phyloP scores from a whole-genome alignment of 2,329 filamentous ascomycete species.

The Emmonsiellopsis sp. region DNA sequence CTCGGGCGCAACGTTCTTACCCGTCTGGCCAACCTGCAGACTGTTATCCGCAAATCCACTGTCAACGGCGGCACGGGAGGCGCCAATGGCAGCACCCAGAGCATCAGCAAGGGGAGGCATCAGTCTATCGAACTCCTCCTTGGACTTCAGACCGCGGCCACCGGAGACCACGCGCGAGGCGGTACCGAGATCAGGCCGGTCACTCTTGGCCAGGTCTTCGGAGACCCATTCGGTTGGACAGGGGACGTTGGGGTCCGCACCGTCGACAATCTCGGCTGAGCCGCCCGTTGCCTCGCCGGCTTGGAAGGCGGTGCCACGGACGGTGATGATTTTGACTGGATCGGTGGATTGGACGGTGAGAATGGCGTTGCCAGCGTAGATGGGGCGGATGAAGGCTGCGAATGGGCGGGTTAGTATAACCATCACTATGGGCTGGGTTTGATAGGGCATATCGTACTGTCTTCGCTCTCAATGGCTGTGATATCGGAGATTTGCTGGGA shows the following conservation, averaged over 20 bases:
- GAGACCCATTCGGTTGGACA: conserved; percentile 79
- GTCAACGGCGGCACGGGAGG: conserved; percentile 89
- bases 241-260: conserved; percentile 71
- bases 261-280: conserved; percentile 68
- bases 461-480: conserved; percentile 74
- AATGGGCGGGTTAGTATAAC: background rate
- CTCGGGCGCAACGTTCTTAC: conserved; percentile 95
- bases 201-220: conserved; percentile 85
- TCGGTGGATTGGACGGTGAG: conserved; percentile 89
- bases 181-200: conserved; percentile 87
- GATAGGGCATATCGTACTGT: conserved; percentile 47
- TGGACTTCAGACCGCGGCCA: conserved; percentile 90
- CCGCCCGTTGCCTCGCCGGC: conserved; percentile 62
- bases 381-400: conserved; percentile 77
- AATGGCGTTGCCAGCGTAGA: conserved; percentile 96
- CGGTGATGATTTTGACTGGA: conserved; percentile 76
- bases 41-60: conserved; percentile 98
- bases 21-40: conserved; percentile 94
- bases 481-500: conserved; percentile 91
- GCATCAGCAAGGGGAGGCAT: conserved; percentile 90
- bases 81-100: conserved; percentile 89
- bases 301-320: conserved; percentile 86
- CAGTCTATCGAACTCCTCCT: conserved; percentile 89
- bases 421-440: background rate
- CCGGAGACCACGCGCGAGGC: conserved; percentile 85